Conservation (phyloP, 2,329 filamentous ascomycete genomes). For the Pseudocercospora fuligena region DNA sequence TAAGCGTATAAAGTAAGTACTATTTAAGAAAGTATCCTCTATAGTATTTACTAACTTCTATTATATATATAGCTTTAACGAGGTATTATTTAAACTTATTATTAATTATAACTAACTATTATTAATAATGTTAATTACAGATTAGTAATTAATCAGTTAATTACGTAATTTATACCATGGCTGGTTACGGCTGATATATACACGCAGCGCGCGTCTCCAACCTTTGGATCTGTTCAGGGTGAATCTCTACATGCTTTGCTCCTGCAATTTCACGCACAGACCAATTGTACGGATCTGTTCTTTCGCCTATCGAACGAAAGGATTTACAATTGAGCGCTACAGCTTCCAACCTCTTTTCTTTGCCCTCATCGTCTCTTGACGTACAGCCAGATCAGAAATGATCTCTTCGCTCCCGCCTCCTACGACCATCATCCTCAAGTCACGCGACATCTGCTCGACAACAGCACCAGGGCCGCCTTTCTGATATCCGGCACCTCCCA, state of each 20-base stretch:
- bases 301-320: neutral
- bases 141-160: too few relatives aligned
- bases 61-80: too few relatives aligned
- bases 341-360: conserved; percentile 52
- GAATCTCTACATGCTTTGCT: neutral
- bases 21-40: too few relatives aligned
- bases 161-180: too few relatives aligned
- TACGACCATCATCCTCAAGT: conserved; percentile 54
- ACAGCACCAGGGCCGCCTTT: conserved; percentile 56
- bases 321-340: conserved; percentile 25
- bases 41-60: too few relatives aligned
- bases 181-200: too few relatives aligned
- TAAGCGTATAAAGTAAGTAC: too few relatives aligned
- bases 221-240: too few relatives aligned
- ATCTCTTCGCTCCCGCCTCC: conserved; percentile 44
- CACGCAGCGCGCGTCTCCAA: too few relatives aligned
- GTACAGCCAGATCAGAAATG: conserved; percentile 41
- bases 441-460: conserved; percentile 60
- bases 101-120: too few relatives aligned
- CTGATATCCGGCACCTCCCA: conserved; percentile 60
- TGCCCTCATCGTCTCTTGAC: conserved; percentile 42
- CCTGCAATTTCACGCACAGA: neutral
- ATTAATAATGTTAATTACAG: too few relatives aligned
- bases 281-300: neutral
- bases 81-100: too few relatives aligned